Evolutionary conservation across 768 basidiomycete genomes (phyloP), one percentile per base, ranked within the genome.

Genomic region (Boletellus emodensis): DNA sequence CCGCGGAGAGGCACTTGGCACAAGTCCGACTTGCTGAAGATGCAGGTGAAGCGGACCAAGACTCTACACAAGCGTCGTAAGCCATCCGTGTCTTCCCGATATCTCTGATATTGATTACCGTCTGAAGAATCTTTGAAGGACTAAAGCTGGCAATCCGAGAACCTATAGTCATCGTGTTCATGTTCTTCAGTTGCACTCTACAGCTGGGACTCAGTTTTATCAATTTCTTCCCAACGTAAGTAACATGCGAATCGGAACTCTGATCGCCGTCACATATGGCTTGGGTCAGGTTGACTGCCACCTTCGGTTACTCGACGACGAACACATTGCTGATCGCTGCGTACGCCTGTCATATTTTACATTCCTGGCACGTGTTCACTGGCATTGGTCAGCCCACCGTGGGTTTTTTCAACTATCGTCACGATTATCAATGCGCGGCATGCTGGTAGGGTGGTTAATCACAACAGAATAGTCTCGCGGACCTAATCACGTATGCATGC

Each of bases 1-100:
- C 72, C 0, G 63, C 68, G 10, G 77, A 85, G 51, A 71, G 73
- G 15, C 75, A 73, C 20, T 71, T 86, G 15, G 84, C 84, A 6
- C 83, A 83, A 62, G 77, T 76, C 17, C 80, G 84, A 15, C 76
- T 85, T 13, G 79, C 83, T 0, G 84, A 85, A 58, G 83, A 85
- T 59, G 80, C 79, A 6, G 82, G 83, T 3, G 83, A 84, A 67
- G 83, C 83, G 0, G 84, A 85, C 55, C 64, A 75, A 56, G 84
- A 86, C 54, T 76, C 75, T 18, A 61, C 61, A 0, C 66, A 74
- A 28, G 83, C 81, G 44, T 80, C 83, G 84, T 84, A 12, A 13
- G 42, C 26, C 18, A 11, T 20, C 18, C 30, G 6, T 18, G 8
- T 14, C n/a, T 33, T 20, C 6, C 14, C 14, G 26, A 33, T 7